These are phyloP conservation scores for Phialophora macrospora DNA, from an alignment of 2,329 filamentous ascomycete species.

Conservation along the genomic window DNA sequence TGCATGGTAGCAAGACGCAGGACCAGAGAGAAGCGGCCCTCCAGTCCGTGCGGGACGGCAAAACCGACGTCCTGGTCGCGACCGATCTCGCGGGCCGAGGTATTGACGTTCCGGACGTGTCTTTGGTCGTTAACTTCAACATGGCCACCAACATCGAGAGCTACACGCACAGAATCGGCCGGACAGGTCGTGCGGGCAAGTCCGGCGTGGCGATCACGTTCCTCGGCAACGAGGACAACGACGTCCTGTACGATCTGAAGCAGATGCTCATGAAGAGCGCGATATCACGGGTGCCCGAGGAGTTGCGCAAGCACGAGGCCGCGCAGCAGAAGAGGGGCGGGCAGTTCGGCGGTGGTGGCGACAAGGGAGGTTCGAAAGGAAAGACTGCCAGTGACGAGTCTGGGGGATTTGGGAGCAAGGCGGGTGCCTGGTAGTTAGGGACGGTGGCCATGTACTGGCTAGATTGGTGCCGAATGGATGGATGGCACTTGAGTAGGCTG, in stretches of 20 bases:
- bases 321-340: slow-evolving; percentile 76
- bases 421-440: slow-evolving; percentile 22
- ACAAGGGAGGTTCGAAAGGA: slow-evolving; percentile 44
- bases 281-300: slow-evolving; percentile 88
- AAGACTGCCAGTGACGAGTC: slow-evolving; percentile 32
- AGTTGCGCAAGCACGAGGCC: slow-evolving; percentile 84
- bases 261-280: slow-evolving; percentile 93
- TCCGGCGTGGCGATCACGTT: slow-evolving; percentile 96
- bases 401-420: slow-evolving; percentile 35
- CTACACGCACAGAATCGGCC: slow-evolving; percentile 95
- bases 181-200: slow-evolving; percentile 97
- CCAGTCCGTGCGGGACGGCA: slow-evolving; percentile 77
- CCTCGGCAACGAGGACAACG: slow-evolving; percentile 84
- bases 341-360: background rate
- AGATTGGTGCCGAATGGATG: background rate
- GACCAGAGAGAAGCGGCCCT: slow-evolving; percentile 96
- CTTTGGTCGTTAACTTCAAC: slow-evolving; percentile 97
- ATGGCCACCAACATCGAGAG: slow-evolving; percentile 92
- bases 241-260: slow-evolving; percentile 88
- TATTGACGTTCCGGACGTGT: slow-evolving; percentile 96
- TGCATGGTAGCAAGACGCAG: slow-evolving; percentile 96
- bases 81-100: slow-evolving; percentile 94
- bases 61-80: slow-evolving; percentile 86
- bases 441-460: background rate
- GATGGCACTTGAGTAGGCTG: too few relatives aligned